These are phyloP conservation scores for Colletotrichum kahawae DNA, from an alignment of 2,329 filamentous ascomycete genomes.

Conservation along the genomic window DNA sequence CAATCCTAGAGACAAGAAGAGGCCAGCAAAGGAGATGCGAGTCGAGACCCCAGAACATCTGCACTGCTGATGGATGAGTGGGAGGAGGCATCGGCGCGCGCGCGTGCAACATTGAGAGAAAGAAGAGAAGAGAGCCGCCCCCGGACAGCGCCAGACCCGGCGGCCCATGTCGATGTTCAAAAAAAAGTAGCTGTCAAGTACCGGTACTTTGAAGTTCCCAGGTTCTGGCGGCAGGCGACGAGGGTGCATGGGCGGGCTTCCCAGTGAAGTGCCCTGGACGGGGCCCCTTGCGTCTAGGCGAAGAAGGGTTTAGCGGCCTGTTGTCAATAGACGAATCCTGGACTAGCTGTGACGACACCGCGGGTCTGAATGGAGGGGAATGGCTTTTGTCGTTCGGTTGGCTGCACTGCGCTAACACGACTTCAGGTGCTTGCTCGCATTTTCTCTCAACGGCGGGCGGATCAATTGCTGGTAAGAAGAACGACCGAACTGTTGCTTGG, in stretches of 20 bases:
- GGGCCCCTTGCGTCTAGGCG: conserved; percentile 14
- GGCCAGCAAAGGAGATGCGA: background rate
- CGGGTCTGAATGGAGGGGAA: background rate
- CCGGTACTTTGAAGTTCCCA: conserved; percentile 8
- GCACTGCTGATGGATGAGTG: background rate
- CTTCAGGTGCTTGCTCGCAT: background rate
- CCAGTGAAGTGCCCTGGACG: conserved; percentile 3
- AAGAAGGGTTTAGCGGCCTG: conserved; percentile 13
- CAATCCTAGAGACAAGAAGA: background rate
- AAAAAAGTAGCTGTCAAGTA: conserved; percentile 10
- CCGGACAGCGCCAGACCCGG: conserved; percentile 14
- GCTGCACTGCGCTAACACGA: background rate
- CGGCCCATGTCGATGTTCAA: conserved; percentile 14
- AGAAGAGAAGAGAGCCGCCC: conserved; percentile 10
- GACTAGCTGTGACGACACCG: conserved; percentile 18
- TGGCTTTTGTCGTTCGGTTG: background rate
- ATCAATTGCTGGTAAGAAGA: background rate
- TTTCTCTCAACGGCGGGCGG: background rate
- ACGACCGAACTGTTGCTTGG: background rate
- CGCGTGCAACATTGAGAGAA: background rate
- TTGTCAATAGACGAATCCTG: conserved; percentile 11
- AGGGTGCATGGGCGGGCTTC: background rate
- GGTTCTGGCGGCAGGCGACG: background rate
- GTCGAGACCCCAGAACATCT: background rate
- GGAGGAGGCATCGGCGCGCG: background rate